Evolutionary conservation across 345 rosid genomes (phyloP), one percentile per base, ranked within the genome.

Genomic region (Cochlearia excelsa): DNA sequence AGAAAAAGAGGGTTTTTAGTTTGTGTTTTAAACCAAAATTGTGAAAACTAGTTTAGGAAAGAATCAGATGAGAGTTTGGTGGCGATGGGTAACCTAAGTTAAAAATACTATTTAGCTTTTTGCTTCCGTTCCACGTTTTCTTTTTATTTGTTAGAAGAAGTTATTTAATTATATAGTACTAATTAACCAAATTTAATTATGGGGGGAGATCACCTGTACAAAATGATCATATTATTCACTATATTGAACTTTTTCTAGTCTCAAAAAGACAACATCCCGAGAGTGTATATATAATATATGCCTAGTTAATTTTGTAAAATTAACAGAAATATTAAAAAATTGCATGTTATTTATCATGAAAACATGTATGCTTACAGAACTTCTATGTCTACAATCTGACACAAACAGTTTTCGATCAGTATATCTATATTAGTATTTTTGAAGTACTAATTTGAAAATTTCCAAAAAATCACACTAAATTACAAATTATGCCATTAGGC

Each of bases 41-140:
- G 61, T 53, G 55, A 58, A 57, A 16, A 16, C 23, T 66, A 30
- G 43, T 27, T 50, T 59, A 53, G 34, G 75, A 46, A 69, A 61
- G 33, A 41, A 4, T 43, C 46, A 61, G 81, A 72, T 68, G 66
- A 26, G 65, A 68, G 65, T 86, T 82, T 69, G 95, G 80, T 86
- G 81, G 82, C 49, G 76, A 66, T 69, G 41, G 97, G 64, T 84
- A 55, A 81, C 95, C 97, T 82, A 86, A 76, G 73, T 56, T 45
- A 68, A 31, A 7, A 28, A 9, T 33, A 45, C 10, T 46, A 30
- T 7, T 46, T 40, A n/a, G 50, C 50, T 56, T 2, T 42, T 49
- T 41, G 43, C 2, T 65, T 54, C 41, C 50, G 35, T 66, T 16
- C 62, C 51, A 61, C 67, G 67, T 46, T 53, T 54, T 49, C 9